Conservation (phyloP, 179 eudicot species). For the Vitellaria paradoxa region DNA sequence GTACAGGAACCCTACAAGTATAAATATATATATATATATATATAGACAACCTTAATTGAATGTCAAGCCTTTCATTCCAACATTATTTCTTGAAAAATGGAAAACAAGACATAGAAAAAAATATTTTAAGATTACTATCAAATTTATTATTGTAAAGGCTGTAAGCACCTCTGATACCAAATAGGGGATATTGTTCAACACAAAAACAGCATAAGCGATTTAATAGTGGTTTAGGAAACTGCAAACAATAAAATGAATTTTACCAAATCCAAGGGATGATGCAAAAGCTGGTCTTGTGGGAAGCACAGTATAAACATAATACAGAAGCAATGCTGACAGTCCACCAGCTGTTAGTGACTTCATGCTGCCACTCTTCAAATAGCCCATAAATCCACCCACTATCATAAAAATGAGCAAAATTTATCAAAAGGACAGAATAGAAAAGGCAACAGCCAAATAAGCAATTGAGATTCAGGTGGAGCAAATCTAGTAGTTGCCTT, state of each 20-base stretch:
- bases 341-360: slow-evolving; percentile 80
- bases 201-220: neutral
- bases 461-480: neutral
- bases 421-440: neutral
- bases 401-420: neutral
- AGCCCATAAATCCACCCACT: slow-evolving; percentile 84
- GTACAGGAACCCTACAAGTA: too few species aligned
- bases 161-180: neutral
- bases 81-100: too few species aligned
- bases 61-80: too few species aligned
- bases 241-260: neutral
- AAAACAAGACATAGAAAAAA: neutral
- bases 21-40: too few species aligned
- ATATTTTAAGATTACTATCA: neutral
- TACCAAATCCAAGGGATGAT: slow-evolving; percentile 71
- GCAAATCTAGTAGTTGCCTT: neutral
- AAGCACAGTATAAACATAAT: slow-evolving; percentile 63
- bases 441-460: neutral
- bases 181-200: neutral
- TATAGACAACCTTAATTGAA: too few species aligned
- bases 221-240: neutral
- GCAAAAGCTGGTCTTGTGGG: slow-evolving; percentile 77
- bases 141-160: neutral
- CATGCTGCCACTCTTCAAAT: slow-evolving; percentile 71
- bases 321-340: slow-evolving; percentile 54